Conservation (phyloP, 352 stramenopile genomes). For the Phytophthora crassamura region DNA sequence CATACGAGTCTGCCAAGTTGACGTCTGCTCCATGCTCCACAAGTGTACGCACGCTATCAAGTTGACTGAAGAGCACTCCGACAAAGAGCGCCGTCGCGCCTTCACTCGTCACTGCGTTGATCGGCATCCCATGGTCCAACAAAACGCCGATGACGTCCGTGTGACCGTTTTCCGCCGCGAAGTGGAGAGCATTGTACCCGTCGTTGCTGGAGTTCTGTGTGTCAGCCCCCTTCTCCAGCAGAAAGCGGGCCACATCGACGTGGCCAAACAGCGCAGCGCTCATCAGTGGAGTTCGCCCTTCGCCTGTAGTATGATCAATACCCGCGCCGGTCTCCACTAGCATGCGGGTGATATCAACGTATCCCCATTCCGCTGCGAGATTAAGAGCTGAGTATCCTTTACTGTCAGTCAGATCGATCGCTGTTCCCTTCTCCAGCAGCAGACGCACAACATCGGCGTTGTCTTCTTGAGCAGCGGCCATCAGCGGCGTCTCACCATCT, state of each 20-base stretch:
- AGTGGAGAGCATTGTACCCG: background rate
- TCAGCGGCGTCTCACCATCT: conserved; percentile 3
- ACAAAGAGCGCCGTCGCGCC: background rate
- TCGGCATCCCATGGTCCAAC: background rate
- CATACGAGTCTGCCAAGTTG: conserved; percentile 4
- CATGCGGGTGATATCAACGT: background rate
- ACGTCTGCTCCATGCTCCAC: conserved; percentile 8
- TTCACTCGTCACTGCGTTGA: background rate
- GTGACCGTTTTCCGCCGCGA: background rate
- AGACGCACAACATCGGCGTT: background rate
- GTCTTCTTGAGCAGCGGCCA: background rate
- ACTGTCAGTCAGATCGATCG: too few relatives aligned
- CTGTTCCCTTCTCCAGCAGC: background rate
- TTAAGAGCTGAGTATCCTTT: too few relatives aligned
- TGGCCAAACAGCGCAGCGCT: background rate
- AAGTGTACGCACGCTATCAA: background rate
- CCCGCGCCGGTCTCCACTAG: background rate
- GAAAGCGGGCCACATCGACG: background rate
- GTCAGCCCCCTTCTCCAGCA: conserved; percentile 3
- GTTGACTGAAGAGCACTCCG: conserved; percentile 9
- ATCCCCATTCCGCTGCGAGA: conserved; percentile 1
- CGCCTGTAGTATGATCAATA: background rate
- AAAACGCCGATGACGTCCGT: background rate
- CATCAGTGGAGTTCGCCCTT: background rate
- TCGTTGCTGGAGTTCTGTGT: background rate